Evolutionary conservation across 768 basidiomycete genomes (phyloP).

Genomic region (Macrolepiota dolichaula): DNA sequence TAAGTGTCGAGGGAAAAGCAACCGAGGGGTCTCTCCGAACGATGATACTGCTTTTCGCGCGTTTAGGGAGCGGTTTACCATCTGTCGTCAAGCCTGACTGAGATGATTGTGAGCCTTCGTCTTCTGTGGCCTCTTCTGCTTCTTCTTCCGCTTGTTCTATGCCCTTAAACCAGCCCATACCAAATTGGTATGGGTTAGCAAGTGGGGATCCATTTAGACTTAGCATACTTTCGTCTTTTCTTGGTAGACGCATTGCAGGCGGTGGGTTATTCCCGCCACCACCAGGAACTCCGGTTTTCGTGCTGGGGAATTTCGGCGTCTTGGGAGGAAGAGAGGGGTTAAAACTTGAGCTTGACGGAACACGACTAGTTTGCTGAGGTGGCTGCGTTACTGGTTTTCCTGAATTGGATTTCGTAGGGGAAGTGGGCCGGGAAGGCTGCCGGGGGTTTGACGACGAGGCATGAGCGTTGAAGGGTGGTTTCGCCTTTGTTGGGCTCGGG

Average conservation of each 20-base stretch:
- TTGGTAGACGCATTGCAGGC: slow-evolving; percentile 54
- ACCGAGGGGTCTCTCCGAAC: slow-evolving; percentile 57
- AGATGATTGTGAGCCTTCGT: slow-evolving; percentile 14
- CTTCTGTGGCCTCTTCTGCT: slow-evolving; percentile 28
- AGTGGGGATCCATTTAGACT: slow-evolving; percentile 83
- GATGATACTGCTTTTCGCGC: slow-evolving; percentile 55
- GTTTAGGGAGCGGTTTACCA: slow-evolving; percentile 35
- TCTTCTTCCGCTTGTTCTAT: slow-evolving; percentile 35
- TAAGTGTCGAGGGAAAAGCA: slow-evolving; percentile 26
- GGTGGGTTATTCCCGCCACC: slow-evolving; percentile 25
- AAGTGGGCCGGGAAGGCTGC: slow-evolving; percentile 39
- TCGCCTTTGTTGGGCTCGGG: slow-evolving; percentile 44
- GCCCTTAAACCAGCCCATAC: slow-evolving; percentile 54
- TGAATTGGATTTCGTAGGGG: slow-evolving; percentile 46
- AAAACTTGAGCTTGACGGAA: slow-evolving; percentile 67
- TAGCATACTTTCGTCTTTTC: slow-evolving; percentile 74
- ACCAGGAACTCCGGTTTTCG: slow-evolving; percentile 4
- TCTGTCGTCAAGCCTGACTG: slow-evolving; percentile 2
- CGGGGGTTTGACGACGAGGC: slow-evolving; percentile 28
- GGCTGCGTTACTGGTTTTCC: slow-evolving; percentile 23
- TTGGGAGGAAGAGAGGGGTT: slow-evolving; percentile 64
- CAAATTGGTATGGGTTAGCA: slow-evolving; percentile 72
- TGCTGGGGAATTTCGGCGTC: slow-evolving; percentile 48
- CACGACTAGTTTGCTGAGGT: slow-evolving; percentile 25
- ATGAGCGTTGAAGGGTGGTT: slow-evolving; percentile 39